A percentile compares a stretch with the other conserved stretches of the same genome.
Conservation (phyloP, 352 stramenopile species). For the Pythium dissotocum region DNA sequence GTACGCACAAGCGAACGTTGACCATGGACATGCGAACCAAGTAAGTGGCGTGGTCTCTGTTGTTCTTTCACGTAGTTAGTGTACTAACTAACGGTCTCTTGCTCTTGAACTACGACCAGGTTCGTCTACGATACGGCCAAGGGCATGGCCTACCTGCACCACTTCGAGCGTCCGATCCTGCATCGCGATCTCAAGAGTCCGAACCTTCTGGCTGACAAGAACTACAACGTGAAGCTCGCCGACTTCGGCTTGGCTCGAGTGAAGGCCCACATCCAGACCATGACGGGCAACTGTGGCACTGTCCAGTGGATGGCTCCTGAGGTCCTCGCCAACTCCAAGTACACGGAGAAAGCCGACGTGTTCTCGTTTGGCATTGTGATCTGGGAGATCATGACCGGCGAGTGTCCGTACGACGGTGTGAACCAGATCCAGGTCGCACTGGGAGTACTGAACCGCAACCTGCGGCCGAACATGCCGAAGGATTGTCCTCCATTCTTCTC, state of each 20-base stretch:
- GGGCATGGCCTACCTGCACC: constrained; percentile 86
- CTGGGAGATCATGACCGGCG: constrained; percentile 89
- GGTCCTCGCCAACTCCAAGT: constrained; percentile 85
- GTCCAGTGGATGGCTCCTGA: constrained; percentile 73
- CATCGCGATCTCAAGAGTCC: constrained; percentile 86
- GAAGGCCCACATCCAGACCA: constrained; percentile 83
- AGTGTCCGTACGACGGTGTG: constrained; percentile 89
- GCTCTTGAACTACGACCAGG: too few relatives aligned
- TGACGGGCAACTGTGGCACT: constrained; percentile 85
- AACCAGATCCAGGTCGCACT: constrained; percentile 75
- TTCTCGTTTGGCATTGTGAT: constrained; percentile 91
- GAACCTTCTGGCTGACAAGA: constrained; percentile 82
- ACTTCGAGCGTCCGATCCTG: constrained; percentile 81
- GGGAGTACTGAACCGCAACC: constrained; percentile 68
- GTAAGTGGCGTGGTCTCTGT: too few relatives aligned
- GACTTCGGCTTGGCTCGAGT: constrained; percentile 58
- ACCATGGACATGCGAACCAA: constrained; percentile 53
- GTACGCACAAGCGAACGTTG: constrained; percentile 57
- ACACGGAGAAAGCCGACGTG: constrained; percentile 90
- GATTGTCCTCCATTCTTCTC: constrained; percentile 71
- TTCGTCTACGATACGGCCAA: constrained; percentile 80
- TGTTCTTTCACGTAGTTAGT: too few relatives aligned
- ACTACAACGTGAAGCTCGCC: constrained; percentile 85
- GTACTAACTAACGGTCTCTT: too few relatives aligned
- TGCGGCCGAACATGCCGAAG: constrained; percentile 61